These are phyloP conservation scores for Pyrenochaeta sp. DNA, from an alignment of 2,329 filamentous ascomycete species.

Conservation along the genomic window DNA sequence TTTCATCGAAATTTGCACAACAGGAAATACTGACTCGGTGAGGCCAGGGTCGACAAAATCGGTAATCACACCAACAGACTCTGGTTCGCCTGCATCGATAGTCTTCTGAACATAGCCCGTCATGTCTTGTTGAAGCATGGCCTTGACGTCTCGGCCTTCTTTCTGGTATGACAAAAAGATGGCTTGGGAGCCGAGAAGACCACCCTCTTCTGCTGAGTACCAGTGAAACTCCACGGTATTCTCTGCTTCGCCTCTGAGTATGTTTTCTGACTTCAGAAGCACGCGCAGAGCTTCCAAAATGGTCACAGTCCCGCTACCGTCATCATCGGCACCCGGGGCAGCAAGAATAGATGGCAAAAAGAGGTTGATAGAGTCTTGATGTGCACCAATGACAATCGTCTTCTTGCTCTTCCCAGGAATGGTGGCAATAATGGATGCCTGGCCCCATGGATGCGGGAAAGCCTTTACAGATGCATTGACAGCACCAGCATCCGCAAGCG, in stretches of 20 bases:
- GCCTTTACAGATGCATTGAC: conserved; percentile 73
- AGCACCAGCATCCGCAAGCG: conserved; percentile 76
- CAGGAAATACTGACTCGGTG: conserved; percentile 60
- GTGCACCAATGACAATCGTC: conserved; percentile 88
- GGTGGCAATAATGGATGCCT: conserved; percentile 89
- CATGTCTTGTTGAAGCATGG: conserved; percentile 99
- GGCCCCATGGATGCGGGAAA: conserved; percentile 86
- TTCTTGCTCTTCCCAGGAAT: conserved; percentile 86
- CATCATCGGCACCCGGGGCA: conserved; percentile 94
- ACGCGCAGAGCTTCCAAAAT: conserved; percentile 91
- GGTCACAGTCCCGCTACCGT: conserved; percentile 91
- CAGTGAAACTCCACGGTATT: conserved; percentile 98
- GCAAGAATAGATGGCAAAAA: conserved; percentile 84
- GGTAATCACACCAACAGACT: conserved; percentile 90
- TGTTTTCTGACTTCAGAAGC: conserved; percentile 75
- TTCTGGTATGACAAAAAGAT: conserved; percentile 86
- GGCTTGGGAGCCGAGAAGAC: conserved; percentile 85
- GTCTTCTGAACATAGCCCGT: conserved; percentile 82
- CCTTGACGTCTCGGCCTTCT: conserved; percentile 78
- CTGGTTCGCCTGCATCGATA: conserved; percentile 79
- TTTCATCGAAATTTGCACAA: too few species aligned
- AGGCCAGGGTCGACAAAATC: conserved; percentile 86
- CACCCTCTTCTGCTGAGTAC: conserved; percentile 92
- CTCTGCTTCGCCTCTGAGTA: conserved; percentile 73
- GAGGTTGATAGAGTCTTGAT: conserved; percentile 85